These are phyloP conservation scores for Crithidia sp. DNA, from an alignment of 208 protist species.

Conservation along the genomic window DNA sequence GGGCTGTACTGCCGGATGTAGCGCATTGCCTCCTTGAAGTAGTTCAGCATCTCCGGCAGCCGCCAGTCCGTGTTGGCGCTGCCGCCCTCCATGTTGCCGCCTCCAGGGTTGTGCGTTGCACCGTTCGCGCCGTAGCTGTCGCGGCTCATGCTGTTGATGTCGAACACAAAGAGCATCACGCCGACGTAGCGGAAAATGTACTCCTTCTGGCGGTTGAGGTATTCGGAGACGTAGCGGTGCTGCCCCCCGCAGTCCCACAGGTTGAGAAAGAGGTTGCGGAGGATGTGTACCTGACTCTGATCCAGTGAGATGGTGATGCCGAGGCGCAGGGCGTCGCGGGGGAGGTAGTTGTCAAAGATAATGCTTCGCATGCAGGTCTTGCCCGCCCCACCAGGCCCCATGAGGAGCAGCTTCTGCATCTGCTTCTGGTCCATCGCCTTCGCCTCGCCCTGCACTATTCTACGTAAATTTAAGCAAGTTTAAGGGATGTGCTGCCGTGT, in stretches of 20 bases:
- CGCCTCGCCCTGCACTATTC: too few relatives aligned
- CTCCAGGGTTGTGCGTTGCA: neutral
- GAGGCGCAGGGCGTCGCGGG: constrained; percentile 93
- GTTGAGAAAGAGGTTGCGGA: constrained; percentile 99
- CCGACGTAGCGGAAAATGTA: constrained; percentile 99
- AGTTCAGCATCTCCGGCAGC: constrained; percentile 95
- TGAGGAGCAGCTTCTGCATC: constrained; percentile 96
- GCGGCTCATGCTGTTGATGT: constrained; percentile 94
- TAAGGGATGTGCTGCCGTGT: neutral
- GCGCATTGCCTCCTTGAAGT: constrained; percentile 96
- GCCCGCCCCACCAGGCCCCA: constrained; percentile 93
- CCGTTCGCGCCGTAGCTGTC: constrained; percentile 34
- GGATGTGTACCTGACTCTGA: constrained; percentile 98
- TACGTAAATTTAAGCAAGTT: neutral
- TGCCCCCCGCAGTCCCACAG: constrained; percentile 99
- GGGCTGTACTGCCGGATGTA: constrained; percentile 96
- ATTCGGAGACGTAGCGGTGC: constrained; percentile 98
- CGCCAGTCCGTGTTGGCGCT: constrained; percentile 73
- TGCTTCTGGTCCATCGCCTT: constrained; percentile 74
- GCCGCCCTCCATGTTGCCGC: constrained; percentile 17
- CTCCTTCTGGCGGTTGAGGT: constrained; percentile 97
- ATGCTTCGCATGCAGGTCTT: constrained; percentile 99
- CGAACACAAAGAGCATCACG: constrained; percentile 99
- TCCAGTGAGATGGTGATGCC: constrained; percentile 97
- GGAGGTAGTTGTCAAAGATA: constrained; percentile 99